Evolutionary conservation across 805 yeast genomes (phyloP).

Genomic region (Candida peoriensis): DNA sequence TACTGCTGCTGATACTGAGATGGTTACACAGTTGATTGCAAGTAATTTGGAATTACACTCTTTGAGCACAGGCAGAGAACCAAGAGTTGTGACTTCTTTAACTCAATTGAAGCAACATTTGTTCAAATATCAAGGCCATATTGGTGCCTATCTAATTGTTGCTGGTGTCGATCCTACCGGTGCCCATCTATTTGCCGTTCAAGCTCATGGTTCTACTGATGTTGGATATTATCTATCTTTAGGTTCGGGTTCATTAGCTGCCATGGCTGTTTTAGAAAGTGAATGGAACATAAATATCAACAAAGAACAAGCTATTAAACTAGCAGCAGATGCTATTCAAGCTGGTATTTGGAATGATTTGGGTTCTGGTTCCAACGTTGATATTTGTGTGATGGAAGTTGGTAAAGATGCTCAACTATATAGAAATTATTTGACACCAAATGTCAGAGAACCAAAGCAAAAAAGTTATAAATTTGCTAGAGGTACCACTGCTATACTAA

Average conservation of each 20-base stretch:
- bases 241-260: conserved; percentile 97
- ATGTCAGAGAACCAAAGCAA: conserved; percentile 77
- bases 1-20: conserved; percentile 99
- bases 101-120: conserved; percentile 93
- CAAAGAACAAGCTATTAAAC: conserved; percentile 84
- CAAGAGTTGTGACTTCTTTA: conserved; percentile 89
- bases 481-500: conserved; percentile 90
- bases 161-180: conserved; percentile 98
- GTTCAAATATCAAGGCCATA: conserved; percentile 94
- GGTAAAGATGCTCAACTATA: conserved; percentile 82
- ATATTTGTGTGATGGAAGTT: conserved; percentile 92
- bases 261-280: conserved; percentile 94
- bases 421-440: conserved; percentile 89
- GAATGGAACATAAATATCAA: conserved; percentile 76
- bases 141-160: conserved; percentile 96
- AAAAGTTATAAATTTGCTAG: conserved; percentile 79
- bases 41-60: conserved; percentile 90
- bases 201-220: conserved; percentile 98
- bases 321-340: conserved; percentile 90
- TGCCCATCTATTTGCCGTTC: conserved; percentile 85
- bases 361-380: conserved; percentile 98
- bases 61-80: conserved; percentile 75
- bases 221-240: conserved; percentile 88
- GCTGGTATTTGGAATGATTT: conserved; percentile 99
- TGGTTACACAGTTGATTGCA: conserved; percentile 90